Evolutionary conservation across 768 basidiomycete genomes (phyloP), one percentile per base, ranked within the genome.

Genomic region (Boletus sp.): DNA sequence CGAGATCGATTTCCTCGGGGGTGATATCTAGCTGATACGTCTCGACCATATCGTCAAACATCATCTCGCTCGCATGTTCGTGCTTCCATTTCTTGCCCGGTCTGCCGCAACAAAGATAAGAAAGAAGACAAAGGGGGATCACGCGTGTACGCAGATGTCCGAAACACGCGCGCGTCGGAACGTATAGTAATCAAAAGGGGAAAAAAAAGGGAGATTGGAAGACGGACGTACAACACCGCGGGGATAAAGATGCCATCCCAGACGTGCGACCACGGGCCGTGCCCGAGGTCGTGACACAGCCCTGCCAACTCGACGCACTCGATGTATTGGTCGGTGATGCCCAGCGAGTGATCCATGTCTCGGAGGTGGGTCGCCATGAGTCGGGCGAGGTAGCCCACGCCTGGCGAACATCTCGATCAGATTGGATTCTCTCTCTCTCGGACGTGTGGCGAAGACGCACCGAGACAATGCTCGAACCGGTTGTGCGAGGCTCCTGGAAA

Each of bases 241-340:
- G 89, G 89, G 50, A 94, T 90, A 69, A 90, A 92, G 51, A 76
- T 65, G 7, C 75, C 73, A 60, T 94, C 91, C 86, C 89, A 94
- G 8, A 93, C 86, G 68, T 94, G 92, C 56, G 84, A 87, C 85
- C 88, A 92, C 0, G 91, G 91, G 0, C 92, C 92, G 64, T 92
- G 91, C 0, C 90, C 91, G 4, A 93, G 81, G 69, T 93, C 91
- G 62, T 93, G 92, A 55, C 90, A 92, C 3, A 92, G 75, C 0
- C 90, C 92, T 0, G 91, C 91, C 24, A 93, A 75, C 56, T 89
- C 86, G 17, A 93, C 85, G 56, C 92, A 93, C 49, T 78, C 77
- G 32, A 92, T 76, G 56, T 94, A 90, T 18, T 89, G 79, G 44
- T 85, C 78, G 0, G 84, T 85, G 55, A 93, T 90, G 0, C 71